phyloP scores from a whole-genome alignment of 257 asterid species.

The Sherardia arvensis region DNA sequence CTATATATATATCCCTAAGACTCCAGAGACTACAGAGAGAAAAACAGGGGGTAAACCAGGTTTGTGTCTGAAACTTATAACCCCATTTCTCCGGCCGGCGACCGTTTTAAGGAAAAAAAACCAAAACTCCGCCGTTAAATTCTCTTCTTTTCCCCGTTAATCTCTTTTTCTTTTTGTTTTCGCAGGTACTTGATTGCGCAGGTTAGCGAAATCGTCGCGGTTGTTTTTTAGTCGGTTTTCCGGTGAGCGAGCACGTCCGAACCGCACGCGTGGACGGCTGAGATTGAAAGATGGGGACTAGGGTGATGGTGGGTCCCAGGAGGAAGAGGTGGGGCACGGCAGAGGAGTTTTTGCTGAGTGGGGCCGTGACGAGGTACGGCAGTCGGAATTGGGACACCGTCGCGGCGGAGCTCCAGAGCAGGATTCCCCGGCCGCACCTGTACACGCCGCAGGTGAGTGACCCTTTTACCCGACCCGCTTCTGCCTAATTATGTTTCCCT shows the following conservation, averaged over 20 bases:
- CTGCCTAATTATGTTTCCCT: not conserved
- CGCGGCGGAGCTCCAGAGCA: slow-evolving; percentile 67
- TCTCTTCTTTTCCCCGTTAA: not conserved
- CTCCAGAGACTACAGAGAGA: too few species aligned
- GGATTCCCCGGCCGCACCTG: slow-evolving; percentile 37
- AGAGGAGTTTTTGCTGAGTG: slow-evolving; percentile 80
- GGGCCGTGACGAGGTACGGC: slow-evolving; percentile 69
- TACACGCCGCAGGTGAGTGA: slow-evolving; percentile 63
- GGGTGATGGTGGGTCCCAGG: slow-evolving; percentile 28
- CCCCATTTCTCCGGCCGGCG: too few species aligned
- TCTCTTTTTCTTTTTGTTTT: slow-evolving; percentile 18
- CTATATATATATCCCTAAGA: too few species aligned
- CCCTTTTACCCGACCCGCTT: not conserved
- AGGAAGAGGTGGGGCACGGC: slow-evolving; percentile 67
- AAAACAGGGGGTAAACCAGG: slow-evolving; percentile 12
- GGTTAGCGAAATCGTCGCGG: not conserved
- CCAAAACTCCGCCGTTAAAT: too few species aligned
- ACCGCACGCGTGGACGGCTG: slow-evolving; percentile 35
- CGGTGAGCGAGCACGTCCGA: not conserved
- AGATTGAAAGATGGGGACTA: slow-evolving; percentile 12
- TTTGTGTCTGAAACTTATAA: too few species aligned
- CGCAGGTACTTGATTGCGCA: too few species aligned
- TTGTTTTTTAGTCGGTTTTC: not conserved
- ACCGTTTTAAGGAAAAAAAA: too few species aligned
- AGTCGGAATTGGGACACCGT: slow-evolving; percentile 61